These are phyloP conservation scores for Fusarium verticillioides DNA, from an alignment of 2,329 filamentous ascomycete species.

Conservation along the genomic window DNA sequence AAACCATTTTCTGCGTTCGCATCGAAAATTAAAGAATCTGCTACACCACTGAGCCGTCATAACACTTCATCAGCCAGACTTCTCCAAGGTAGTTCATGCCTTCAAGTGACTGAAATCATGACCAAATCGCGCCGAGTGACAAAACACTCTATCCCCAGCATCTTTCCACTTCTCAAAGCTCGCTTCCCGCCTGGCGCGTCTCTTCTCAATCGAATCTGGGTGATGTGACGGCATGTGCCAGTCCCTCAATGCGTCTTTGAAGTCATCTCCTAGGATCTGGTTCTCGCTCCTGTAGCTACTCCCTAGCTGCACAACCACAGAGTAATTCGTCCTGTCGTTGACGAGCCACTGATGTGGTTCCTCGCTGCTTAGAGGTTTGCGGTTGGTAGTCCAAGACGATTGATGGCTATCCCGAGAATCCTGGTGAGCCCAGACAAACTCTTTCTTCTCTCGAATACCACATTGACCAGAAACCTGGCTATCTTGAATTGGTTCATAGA, in stretches of 20 bases:
- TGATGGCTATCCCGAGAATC: conserved; percentile 1
- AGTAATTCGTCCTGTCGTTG: conserved; percentile 23
- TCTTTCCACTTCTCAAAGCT: conserved; percentile 39
- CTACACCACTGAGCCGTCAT: not conserved
- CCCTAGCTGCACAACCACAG: conserved; percentile 16
- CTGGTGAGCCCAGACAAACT: not conserved
- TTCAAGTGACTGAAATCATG: conserved; percentile 1
- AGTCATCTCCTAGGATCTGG: not conserved
- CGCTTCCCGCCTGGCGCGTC: conserved; percentile 32
- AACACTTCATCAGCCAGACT: not conserved
- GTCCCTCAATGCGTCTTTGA: not conserved
- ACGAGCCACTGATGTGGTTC: not conserved
- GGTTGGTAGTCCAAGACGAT: conserved; percentile 1
- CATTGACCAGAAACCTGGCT: conserved; percentile 3
- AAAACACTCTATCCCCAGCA: conserved; percentile 41
- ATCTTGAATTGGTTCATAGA: conserved; percentile 36
- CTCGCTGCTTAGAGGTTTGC: not conserved
- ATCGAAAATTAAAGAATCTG: not conserved
- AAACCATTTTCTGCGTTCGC: conserved; percentile 5
- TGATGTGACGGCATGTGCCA: not conserved
- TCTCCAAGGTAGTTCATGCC: not conserved
- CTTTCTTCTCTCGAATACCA: conserved; percentile 16
- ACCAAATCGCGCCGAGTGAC: conserved; percentile 21
- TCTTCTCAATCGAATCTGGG: conserved; percentile 12
- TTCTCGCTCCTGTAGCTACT: conserved; percentile 22